A percentile compares a stretch with the other conserved stretches of the same genome.
Conservation (phyloP, 345 rosid genomes). For the Abelmoschus esculentus region DNA sequence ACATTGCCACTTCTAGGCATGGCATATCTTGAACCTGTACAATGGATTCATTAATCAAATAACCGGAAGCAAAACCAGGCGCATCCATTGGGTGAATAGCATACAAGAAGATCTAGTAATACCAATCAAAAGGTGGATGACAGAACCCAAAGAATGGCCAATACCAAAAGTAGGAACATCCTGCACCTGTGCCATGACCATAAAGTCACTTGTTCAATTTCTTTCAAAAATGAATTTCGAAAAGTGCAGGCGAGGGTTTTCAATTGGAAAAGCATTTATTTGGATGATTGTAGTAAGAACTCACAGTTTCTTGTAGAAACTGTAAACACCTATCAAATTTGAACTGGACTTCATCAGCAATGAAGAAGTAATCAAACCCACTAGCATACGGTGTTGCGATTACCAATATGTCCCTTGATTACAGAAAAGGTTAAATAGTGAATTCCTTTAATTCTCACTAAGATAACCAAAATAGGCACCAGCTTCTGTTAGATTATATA, state of each 20-base stretch:
- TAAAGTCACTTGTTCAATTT: neutral
- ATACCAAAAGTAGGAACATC: conserved; percentile 94
- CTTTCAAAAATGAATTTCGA: neutral
- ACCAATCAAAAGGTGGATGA: conserved; percentile 96
- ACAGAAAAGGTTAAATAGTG: conserved; percentile 13
- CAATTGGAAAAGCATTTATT: neutral
- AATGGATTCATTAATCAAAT: conserved; percentile 19
- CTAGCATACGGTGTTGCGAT: conserved; percentile 95
- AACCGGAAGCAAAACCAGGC: conserved; percentile 15
- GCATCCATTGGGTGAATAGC: neutral
- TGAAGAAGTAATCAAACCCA: conserved; percentile 89
- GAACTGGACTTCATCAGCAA: conserved; percentile 94
- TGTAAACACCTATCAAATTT: conserved; percentile 85
- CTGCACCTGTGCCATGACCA: conserved; percentile 40
- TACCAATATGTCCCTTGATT: conserved; percentile 78
- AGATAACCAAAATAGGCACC: too few species aligned
- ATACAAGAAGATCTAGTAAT: conserved; percentile 13
- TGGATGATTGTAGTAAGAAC: conserved; percentile 18
- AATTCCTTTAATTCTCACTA: conserved; percentile 2
- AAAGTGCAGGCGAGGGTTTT: neutral
- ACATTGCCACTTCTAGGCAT: conserved; percentile 85
- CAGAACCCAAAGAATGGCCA: conserved; percentile 92
- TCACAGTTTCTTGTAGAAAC: conserved; percentile 63
- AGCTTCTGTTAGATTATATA: neutral
- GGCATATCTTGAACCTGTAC: conserved; percentile 89